Percentiles rank a stretch among this genome's conserved stretches.
phyloP scores from a whole-genome alignment of 164 flowering plant genomes.

The Magnolia changhungtana region DNA sequence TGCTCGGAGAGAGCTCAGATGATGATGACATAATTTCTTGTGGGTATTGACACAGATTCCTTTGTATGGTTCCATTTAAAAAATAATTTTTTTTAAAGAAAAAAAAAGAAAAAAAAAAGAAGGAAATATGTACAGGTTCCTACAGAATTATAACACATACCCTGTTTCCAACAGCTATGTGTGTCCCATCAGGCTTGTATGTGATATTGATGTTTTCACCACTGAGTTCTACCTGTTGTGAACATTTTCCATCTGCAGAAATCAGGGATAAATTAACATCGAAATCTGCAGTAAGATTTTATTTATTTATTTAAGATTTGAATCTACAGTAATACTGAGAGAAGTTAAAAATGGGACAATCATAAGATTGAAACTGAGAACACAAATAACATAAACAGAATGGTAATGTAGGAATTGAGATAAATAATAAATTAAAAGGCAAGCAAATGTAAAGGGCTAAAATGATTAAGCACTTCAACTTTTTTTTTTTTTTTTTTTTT shows the following conservation, averaged over 20 bases:
- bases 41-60: too few relatives aligned
- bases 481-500: too few relatives aligned
- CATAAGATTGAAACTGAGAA: not conserved
- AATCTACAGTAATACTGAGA: not conserved
- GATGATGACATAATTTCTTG: too few relatives aligned
- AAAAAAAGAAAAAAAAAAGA: not conserved
- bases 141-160: conserved; percentile 27
- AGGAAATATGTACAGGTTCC: not conserved
- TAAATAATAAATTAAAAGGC: too few relatives aligned
- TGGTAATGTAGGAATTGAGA: not conserved
- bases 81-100: too few relatives aligned
- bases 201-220: conserved; percentile 96
- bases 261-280: not conserved
- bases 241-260: conserved; percentile 73
- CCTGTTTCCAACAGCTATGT: conserved; percentile 95
- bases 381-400: not conserved
- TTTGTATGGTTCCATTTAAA: too few relatives aligned
- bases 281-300: too few relatives aligned
- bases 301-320: not conserved
- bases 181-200: conserved; percentile 88
- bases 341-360: not conserved
- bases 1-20: too few relatives aligned
- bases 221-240: conserved; percentile 73
- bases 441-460: not conserved
- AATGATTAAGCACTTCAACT: not conserved